phyloP scores from a whole-genome alignment of 768 basidiomycete species.

The Pulveroboletus sp. region DNA sequence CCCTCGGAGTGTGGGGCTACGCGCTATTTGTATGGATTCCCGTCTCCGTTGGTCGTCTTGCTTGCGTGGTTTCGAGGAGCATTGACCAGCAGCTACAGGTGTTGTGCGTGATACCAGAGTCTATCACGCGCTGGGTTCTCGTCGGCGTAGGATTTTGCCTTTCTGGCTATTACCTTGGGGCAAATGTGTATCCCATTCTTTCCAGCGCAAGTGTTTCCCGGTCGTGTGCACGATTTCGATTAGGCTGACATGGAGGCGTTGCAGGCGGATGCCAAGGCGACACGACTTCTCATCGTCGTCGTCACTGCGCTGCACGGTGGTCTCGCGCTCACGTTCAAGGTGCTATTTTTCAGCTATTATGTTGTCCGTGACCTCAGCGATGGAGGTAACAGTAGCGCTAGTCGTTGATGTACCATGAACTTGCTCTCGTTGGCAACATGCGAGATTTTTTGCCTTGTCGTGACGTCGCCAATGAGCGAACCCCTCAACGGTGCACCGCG shows the following conservation, averaged over 20 bases:
- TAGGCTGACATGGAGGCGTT: not conserved
- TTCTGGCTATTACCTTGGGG: conserved; percentile 83
- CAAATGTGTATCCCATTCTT: conserved; percentile 87
- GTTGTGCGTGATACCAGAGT: conserved; percentile 80
- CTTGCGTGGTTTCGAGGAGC: not conserved
- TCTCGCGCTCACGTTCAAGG: conserved; percentile 81
- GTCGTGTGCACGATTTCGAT: not conserved
- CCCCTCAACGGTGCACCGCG: no score
- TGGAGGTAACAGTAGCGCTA: conserved; percentile 15
- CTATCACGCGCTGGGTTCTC: conserved; percentile 77
- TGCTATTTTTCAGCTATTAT: conserved; percentile 60
- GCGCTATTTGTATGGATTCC: conserved; percentile 86
- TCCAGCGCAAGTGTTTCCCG: conserved; percentile 54
- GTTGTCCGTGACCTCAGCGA: conserved; percentile 37
- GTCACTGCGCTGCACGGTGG: conserved; percentile 72
- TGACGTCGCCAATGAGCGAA: no score
- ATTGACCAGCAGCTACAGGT: conserved; percentile 42
- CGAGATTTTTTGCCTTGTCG: no score
- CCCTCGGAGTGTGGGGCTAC: conserved; percentile 77
- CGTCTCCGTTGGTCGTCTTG: conserved; percentile 54
- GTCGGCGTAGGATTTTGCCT: conserved; percentile 66
- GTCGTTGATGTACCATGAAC: not conserved
- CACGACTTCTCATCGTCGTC: conserved; percentile 74
- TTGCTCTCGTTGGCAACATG: no score
- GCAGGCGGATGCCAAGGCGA: conserved; percentile 83